Conservation (phyloP, 768 basidiomycete genomes). For the Pleurotus tuoliensis region DNA sequence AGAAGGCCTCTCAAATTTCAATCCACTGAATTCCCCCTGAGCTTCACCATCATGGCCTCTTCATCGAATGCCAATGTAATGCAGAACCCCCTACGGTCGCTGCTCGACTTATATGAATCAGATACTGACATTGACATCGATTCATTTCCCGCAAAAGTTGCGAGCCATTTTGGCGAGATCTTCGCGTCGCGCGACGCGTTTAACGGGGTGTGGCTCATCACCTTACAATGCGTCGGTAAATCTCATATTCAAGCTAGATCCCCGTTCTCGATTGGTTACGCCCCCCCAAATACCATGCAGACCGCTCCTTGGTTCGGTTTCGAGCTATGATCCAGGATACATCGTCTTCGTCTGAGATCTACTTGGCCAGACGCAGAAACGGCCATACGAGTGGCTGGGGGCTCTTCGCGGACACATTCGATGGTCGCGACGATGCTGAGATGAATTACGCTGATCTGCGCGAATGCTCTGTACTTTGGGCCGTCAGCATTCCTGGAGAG, state of each 20-base stretch:
- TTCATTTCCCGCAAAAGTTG: slow-evolving; percentile 38
- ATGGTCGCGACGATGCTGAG: slow-evolving; percentile 20
- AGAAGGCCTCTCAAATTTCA: too few species aligned
- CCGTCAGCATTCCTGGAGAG: slow-evolving; percentile 69
- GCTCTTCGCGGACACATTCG: slow-evolving; percentile 30
- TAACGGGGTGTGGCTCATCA: slow-evolving; percentile 26
- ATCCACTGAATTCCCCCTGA: too few species aligned
- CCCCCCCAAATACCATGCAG: slow-evolving; percentile 46
- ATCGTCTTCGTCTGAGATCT: slow-evolving; percentile 68
- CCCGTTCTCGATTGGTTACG: slow-evolving; percentile 44
- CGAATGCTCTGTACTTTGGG: slow-evolving; percentile 69
- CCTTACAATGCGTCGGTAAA: not conserved
- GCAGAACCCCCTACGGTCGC: slow-evolving; percentile 37
- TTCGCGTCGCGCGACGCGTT: slow-evolving; percentile 39
- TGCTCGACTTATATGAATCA: slow-evolving; percentile 44
- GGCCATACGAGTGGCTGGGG: slow-evolving; percentile 75
- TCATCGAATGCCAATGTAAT: too few species aligned
- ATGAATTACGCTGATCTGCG: slow-evolving; percentile 50
- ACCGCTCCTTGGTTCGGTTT: slow-evolving; percentile 65
- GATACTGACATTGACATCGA: slow-evolving; percentile 20
- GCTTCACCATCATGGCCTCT: too few species aligned
- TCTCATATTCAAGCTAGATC: slow-evolving; percentile 38
- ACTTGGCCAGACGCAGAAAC: slow-evolving; percentile 44
- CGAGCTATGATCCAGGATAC: slow-evolving; percentile 83
- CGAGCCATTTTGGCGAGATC: slow-evolving; percentile 40